Evolutionary conservation across 2,329 filamentous ascomycete species (phyloP).

Genomic region (Phialophora chinensis): DNA sequence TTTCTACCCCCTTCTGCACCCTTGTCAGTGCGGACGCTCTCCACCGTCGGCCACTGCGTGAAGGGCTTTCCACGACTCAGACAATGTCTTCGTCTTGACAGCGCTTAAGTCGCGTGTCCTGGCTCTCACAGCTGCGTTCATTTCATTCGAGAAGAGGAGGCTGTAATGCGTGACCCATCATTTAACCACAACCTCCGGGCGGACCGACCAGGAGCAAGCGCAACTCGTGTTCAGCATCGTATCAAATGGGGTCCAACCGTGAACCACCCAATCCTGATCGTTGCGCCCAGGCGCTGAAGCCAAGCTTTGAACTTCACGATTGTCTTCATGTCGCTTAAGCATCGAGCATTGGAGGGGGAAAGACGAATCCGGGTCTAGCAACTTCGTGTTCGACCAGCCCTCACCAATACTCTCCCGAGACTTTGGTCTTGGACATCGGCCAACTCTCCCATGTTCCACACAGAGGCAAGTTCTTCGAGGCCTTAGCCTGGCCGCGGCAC

Average conservation of each 20-base stretch:
- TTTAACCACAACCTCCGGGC: not conserved
- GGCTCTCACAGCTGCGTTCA: not conserved
- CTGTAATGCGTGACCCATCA: not conserved
- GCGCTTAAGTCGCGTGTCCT: not conserved
- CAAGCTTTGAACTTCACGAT: conserved; percentile 10
- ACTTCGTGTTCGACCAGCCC: conserved; percentile 14
- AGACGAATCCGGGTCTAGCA: not conserved
- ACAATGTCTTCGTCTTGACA: not conserved
- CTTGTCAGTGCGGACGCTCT: not conserved
- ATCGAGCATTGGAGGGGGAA: not conserved
- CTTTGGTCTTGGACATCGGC: conserved; percentile 4
- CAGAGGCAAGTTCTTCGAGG: not conserved
- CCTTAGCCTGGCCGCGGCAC: not conserved
- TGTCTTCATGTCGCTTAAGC: conserved; percentile 11
- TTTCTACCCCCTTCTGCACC: not conserved
- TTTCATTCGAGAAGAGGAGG: not conserved
- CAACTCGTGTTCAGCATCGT: conserved; percentile 21
- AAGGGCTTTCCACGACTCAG: conserved; percentile 1
- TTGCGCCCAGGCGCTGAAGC: conserved; percentile 5
- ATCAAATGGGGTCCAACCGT: conserved; percentile 17
- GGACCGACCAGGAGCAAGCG: not conserved
- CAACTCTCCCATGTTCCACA: not conserved
- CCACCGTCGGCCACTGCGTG: not conserved
- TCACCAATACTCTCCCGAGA: conserved; percentile 3
- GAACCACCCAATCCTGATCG: conserved; percentile 4